Evolutionary conservation across 164 flowering plant species (phyloP).

Genomic region (Paratinospora sagittata): DNA sequence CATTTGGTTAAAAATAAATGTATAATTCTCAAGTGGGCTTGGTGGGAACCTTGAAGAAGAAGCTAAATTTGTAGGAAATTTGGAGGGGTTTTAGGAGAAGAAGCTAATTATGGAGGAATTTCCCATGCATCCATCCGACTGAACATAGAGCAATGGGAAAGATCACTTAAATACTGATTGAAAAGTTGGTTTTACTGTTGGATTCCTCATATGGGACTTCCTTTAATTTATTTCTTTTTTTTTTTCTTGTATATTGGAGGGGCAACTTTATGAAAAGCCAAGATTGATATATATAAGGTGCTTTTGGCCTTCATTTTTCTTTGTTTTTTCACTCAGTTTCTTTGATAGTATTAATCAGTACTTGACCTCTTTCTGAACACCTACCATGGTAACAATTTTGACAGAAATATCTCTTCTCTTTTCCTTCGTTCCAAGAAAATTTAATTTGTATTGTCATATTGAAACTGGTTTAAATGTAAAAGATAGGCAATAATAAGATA

Average conservation of each 20-base stretch:
- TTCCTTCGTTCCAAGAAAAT: not conserved
- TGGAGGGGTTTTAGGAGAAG: not conserved
- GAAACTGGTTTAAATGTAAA: not conserved
- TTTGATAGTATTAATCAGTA: no score
- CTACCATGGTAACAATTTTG: no score
- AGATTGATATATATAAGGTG: slow-evolving; percentile 9
- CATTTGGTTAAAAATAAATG: not conserved
- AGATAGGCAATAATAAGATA: not conserved
- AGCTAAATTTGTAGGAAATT: not conserved
- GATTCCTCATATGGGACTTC: slow-evolving; percentile 11
- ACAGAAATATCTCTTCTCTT: not conserved
- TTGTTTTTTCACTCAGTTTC: not conserved
- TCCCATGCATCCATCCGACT: slow-evolving; percentile 20
- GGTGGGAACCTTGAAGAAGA: no score
- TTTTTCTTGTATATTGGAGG: not conserved
- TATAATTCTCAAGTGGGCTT: not conserved
- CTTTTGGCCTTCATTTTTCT: slow-evolving; percentile 17
- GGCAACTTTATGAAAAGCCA: slow-evolving; percentile 27
- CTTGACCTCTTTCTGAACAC: no score
- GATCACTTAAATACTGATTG: slow-evolving; percentile 20
- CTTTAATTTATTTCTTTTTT: slow-evolving; percentile 10
- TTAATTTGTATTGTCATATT: not conserved
- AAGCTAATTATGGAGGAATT: not conserved
- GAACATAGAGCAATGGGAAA: slow-evolving; percentile 19
- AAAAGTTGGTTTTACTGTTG: slow-evolving; percentile 9